These are phyloP conservation scores for Penicillium maclennaniae DNA, from an alignment of 495 filamentous ascomycete genomes.

Conservation along the genomic window DNA sequence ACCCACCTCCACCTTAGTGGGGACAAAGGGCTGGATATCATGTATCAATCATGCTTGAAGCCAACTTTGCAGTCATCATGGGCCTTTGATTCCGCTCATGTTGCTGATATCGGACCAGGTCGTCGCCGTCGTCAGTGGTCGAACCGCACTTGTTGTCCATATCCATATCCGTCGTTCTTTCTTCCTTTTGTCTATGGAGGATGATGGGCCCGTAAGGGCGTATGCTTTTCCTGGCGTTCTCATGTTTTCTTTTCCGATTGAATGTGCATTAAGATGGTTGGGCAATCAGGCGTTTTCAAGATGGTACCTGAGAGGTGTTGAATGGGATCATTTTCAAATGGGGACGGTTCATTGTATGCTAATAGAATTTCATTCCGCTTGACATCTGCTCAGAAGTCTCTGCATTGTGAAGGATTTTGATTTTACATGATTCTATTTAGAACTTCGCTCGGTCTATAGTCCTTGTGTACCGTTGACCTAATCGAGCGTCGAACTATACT, in stretches of 20 bases:
- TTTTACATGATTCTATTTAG: neutral
- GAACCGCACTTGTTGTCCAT: conserved; percentile 1
- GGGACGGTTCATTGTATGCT: conserved; percentile 15
- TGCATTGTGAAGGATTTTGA: neutral
- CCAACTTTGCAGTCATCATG: neutral
- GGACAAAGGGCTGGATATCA: neutral
- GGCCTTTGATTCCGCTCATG: neutral
- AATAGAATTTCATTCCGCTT: conserved; percentile 17
- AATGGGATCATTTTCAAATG: conserved; percentile 1
- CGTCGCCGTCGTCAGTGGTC: neutral
- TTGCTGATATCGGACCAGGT: neutral
- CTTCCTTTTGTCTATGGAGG: neutral
- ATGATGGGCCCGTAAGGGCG: neutral
- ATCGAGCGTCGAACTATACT: too few species aligned
- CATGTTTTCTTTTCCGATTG: conserved; percentile 4
- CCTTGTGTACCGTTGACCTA: too few species aligned
- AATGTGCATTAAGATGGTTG: conserved; percentile 25
- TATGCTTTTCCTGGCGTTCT: conserved; percentile 1
- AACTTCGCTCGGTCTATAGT: too few species aligned
- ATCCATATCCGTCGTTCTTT: neutral
- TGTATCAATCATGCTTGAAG: neutral
- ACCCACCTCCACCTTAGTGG: neutral
- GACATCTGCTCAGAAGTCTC: neutral
- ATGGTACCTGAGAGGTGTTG: conserved; percentile 13
- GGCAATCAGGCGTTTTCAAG: conserved; percentile 19